Percentiles rank a stretch among this genome's conserved stretches.
Conservation (phyloP, 2,329 filamentous ascomycete genomes). For the Colletotrichum camelliae region DNA sequence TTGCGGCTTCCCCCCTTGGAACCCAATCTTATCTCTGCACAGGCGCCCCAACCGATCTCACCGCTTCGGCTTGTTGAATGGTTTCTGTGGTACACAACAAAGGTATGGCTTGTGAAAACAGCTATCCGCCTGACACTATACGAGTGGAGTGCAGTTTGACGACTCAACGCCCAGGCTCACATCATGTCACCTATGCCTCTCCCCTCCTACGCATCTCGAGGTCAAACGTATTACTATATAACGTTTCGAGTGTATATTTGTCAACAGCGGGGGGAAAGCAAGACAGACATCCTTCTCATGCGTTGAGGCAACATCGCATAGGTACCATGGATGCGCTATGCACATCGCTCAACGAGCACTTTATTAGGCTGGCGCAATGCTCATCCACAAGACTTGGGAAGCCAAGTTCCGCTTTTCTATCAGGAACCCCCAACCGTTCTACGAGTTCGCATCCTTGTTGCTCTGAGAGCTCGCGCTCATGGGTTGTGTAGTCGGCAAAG, state of each 20-base stretch:
- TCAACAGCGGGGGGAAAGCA: not conserved
- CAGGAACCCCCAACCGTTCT: not conserved
- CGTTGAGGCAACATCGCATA: not conserved
- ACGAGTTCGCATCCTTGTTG: conserved; percentile 79
- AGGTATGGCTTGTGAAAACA: not conserved
- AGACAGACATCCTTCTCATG: not conserved
- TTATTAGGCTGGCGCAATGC: not conserved
- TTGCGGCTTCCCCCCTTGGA: not conserved
- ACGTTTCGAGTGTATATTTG: not conserved
- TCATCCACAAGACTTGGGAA: not conserved
- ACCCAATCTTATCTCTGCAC: not conserved
- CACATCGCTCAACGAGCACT: not conserved
- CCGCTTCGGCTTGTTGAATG: conserved; percentile 1
- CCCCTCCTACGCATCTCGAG: not conserved
- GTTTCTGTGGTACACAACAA: not conserved
- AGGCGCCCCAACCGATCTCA: conserved; percentile 1
- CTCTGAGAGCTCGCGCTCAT: conserved; percentile 93
- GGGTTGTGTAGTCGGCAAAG: conserved; percentile 71
- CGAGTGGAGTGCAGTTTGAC: not conserved
- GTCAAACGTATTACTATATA: not conserved
- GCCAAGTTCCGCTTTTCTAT: not conserved
- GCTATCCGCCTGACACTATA: not conserved
- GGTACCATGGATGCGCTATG: not conserved
- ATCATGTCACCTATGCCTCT: not conserved
- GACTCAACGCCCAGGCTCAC: not conserved